Evolutionary conservation across 2,329 filamentous ascomycete genomes (phyloP).

Genomic region (Nectriaceae sp.): DNA sequence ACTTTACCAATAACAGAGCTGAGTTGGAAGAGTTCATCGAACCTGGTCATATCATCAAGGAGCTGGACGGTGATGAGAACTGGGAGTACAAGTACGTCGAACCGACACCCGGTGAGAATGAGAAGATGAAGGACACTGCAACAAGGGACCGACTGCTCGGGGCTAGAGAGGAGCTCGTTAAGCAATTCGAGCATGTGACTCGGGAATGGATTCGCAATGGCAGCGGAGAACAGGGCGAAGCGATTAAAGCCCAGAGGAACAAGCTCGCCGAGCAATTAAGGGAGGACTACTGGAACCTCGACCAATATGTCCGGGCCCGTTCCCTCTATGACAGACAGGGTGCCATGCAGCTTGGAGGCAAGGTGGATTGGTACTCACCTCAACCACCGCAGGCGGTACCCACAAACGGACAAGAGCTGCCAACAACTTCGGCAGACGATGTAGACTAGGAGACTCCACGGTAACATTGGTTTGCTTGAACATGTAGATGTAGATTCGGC

Average conservation of each 20-base stretch:
- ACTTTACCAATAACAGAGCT: slow-evolving; percentile 82
- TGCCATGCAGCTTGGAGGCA: slow-evolving; percentile 67
- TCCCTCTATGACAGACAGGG: slow-evolving; percentile 84
- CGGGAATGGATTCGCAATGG: slow-evolving; percentile 67
- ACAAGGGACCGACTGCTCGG: slow-evolving; percentile 65
- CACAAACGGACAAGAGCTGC: slow-evolving; percentile 19
- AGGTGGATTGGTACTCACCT: slow-evolving; percentile 67
- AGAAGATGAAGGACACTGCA: slow-evolving; percentile 65
- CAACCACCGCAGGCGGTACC: slow-evolving; percentile 18
- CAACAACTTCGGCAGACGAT: slow-evolving; percentile 45
- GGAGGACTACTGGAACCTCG: slow-evolving; percentile 83
- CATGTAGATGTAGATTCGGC: slow-evolving; percentile 7
- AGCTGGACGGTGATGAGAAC: slow-evolving; percentile 83
- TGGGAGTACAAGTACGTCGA: slow-evolving; percentile 85
- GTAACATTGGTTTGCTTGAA: not conserved
- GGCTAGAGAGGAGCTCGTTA: slow-evolving; percentile 65
- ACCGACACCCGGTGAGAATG: slow-evolving; percentile 75
- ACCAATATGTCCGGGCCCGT: slow-evolving; percentile 82
- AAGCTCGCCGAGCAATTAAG: slow-evolving; percentile 64
- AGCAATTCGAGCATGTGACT: slow-evolving; percentile 74
- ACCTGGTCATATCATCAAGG: slow-evolving; percentile 70
- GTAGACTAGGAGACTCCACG: slow-evolving; percentile 39
- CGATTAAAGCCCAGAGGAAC: slow-evolving; percentile 59
- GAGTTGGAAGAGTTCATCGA: slow-evolving; percentile 80
- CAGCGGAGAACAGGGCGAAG: slow-evolving; percentile 45